Percentiles rank a stretch among this genome's conserved stretches.
These are phyloP conservation scores for Euphrasia arctica DNA, from an alignment of 305 asterid species.

Conservation along the genomic window DNA sequence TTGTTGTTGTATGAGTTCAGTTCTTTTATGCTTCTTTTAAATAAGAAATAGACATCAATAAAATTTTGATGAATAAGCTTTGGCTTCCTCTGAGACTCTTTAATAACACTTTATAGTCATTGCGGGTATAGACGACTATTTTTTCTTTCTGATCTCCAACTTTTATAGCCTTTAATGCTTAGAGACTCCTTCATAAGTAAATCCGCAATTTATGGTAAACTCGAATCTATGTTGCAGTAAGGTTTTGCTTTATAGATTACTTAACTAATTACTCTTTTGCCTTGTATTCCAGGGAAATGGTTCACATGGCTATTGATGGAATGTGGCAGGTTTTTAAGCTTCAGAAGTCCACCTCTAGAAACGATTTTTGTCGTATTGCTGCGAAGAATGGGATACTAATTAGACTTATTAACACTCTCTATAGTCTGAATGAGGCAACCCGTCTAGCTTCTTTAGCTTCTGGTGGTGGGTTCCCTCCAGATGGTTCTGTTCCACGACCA, in stretches of 20 bases:
- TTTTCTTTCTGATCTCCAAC: slow-evolving; percentile 11
- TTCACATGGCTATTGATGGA: slow-evolving; percentile 99
- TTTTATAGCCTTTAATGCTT: slow-evolving; percentile 11
- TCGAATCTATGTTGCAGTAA: slow-evolving; percentile 18
- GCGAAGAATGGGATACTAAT: slow-evolving; percentile 92
- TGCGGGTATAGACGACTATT: slow-evolving; percentile 12
- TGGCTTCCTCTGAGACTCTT: slow-evolving; percentile 9
- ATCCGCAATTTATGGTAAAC: slow-evolving; percentile 9
- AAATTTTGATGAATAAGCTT: slow-evolving; percentile 18
- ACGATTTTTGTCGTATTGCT: slow-evolving; percentile 94
- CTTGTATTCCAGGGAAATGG: slow-evolving; percentile 83
- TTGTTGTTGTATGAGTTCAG: slow-evolving; percentile 5
- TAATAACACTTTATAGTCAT: slow-evolving; percentile 5
- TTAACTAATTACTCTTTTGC: slow-evolving; percentile 28
- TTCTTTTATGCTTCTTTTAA: not conserved
- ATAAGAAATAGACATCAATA: slow-evolving; percentile 11
- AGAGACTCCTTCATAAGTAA: slow-evolving; percentile 7
- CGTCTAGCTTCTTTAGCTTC: slow-evolving; percentile 53
- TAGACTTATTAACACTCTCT: slow-evolving; percentile 90
- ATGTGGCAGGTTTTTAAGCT: slow-evolving; percentile 99
- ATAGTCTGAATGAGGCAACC: slow-evolving; percentile 93
- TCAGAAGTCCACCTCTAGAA: slow-evolving; percentile 89
- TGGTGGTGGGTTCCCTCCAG: slow-evolving; percentile 73
- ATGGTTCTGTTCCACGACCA: slow-evolving; percentile 62
- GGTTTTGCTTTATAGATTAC: not conserved